Evolutionary conservation across 805 yeast genomes (phyloP).

Genomic region (Jamesozyma rosinii): DNA sequence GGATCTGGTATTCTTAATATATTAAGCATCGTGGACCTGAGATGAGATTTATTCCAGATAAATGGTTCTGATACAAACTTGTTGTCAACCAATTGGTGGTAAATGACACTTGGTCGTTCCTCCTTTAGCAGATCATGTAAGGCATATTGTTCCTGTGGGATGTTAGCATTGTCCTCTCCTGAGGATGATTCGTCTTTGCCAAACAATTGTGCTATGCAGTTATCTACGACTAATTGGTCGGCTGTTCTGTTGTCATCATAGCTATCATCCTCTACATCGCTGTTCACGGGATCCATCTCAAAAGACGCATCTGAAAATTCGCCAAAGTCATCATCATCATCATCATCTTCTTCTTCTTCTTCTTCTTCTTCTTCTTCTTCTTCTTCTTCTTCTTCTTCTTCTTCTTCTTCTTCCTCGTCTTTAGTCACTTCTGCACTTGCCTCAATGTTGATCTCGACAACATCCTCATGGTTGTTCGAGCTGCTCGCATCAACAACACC

Average conservation of each 20-base stretch:
- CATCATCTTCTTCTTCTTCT: constrained; percentile 3
- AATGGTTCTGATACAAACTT: constrained; percentile 18
- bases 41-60: constrained; percentile 23
- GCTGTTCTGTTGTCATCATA: not conserved
- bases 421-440: not conserved
- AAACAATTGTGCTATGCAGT: constrained; percentile 2
- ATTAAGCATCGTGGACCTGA: constrained; percentile 20
- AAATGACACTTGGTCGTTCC: constrained; percentile 26
- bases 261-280: not conserved
- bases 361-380: not conserved
- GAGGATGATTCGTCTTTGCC: not conserved
- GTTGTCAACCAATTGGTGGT: constrained; percentile 24
- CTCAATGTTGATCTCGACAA: no score
- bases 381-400: not conserved
- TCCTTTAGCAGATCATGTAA: constrained; percentile 16
- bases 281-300: constrained; percentile 9
- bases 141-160: not conserved
- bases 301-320: constrained; percentile 29
- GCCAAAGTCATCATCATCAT: constrained; percentile 31
- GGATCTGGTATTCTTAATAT: constrained; percentile 16
- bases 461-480: no score
- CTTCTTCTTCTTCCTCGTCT: not conserved
- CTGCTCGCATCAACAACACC: not conserved
- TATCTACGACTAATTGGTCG: constrained; percentile 1
- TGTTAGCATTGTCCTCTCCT: not conserved